Evolutionary conservation across 805 yeast species (phyloP), one percentile per base, ranked within the genome.

Genomic region (Ogataea paraovalis): DNA sequence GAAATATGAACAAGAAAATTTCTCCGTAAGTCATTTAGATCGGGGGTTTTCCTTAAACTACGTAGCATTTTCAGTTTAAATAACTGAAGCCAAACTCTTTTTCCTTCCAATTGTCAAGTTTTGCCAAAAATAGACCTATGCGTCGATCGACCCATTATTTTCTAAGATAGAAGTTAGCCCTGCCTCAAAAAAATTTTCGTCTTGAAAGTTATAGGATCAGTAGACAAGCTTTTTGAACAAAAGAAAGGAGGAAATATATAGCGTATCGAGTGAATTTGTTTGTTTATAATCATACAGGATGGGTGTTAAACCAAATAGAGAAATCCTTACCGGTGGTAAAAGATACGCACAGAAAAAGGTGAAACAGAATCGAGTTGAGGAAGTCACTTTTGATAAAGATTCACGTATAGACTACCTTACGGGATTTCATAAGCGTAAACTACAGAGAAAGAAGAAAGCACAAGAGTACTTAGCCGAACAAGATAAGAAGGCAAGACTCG

Each of bases 361-460:
- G 30, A 80, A 79, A 62, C 76, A 80, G 62, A 79, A 77, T 61
- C 76, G 89, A 36, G 90, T 87, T 2, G 91, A 80, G 23, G 97
- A 89, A 64, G 95, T 94, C 25, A 80, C 78, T 2, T 94, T 90
- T 64, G 94, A 94, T 66, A 79, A 81, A 53, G 86, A 77, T 18
- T 77, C 85, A n/a, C 71, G 97, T 63, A 69, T 74, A 27, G 96
- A 92, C 51, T 92, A 82, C 65, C 70, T 92, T 55, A 92, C 97
- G 2, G 99, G 99, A 37, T 92, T 92, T 66, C 98, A 94, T 67
- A 92, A 92, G 69, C 79, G 99, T 61, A 92, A 92, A 64, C 64
- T 92, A 16, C 87, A 87, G 60, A 78, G 98, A 65, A 86, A 87
- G 68, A 91, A 89, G 69, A 82, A 84, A 54, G 98, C 97, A 0